phyloP scores from a whole-genome alignment of 2,329 filamentous ascomycete species.

The Penicillium polonicum region DNA sequence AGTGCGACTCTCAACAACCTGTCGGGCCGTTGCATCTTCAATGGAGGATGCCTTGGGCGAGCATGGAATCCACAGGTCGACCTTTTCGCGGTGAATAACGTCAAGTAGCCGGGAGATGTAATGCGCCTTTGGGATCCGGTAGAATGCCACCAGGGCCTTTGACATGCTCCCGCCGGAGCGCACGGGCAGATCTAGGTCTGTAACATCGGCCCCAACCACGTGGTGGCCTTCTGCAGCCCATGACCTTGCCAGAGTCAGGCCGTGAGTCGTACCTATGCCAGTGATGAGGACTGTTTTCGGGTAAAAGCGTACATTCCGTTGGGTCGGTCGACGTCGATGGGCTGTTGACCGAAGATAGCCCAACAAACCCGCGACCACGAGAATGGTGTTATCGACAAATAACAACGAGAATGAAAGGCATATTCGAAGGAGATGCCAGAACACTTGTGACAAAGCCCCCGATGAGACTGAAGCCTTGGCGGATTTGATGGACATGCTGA shows the following conservation, averaged over 20 bases:
- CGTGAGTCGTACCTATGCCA: constrained; percentile 71
- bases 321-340: constrained; percentile 21
- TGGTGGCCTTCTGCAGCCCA: constrained; percentile 65
- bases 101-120: constrained; percentile 60
- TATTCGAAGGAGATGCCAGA: constrained; percentile 30
- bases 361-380: constrained; percentile 36
- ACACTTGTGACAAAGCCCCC: constrained; percentile 12
- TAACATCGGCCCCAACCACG: constrained; percentile 71
- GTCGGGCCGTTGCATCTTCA: constrained; percentile 65
- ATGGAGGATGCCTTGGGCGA: constrained; percentile 66
- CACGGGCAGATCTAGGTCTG: constrained; percentile 44
- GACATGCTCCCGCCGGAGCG: constrained; percentile 60
- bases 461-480: constrained; percentile 9
- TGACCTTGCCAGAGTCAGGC: constrained; percentile 63
- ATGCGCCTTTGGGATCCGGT: constrained; percentile 47
- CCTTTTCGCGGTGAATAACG: constrained; percentile 59
- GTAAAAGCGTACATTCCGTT: constrained; percentile 38
- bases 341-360: constrained; percentile 25
- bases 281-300: constrained; percentile 66
- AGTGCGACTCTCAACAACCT: constrained; percentile 59
- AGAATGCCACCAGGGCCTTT: constrained; percentile 55
- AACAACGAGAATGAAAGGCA: constrained; percentile 37
- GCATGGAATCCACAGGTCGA: constrained; percentile 72
- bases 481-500: constrained; percentile 13
- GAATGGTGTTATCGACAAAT: constrained; percentile 51